Percentiles rank a stretch among this genome's conserved stretches.
phyloP scores from a whole-genome alignment of 768 basidiomycete species.

The Cyclocybe aegerita region DNA sequence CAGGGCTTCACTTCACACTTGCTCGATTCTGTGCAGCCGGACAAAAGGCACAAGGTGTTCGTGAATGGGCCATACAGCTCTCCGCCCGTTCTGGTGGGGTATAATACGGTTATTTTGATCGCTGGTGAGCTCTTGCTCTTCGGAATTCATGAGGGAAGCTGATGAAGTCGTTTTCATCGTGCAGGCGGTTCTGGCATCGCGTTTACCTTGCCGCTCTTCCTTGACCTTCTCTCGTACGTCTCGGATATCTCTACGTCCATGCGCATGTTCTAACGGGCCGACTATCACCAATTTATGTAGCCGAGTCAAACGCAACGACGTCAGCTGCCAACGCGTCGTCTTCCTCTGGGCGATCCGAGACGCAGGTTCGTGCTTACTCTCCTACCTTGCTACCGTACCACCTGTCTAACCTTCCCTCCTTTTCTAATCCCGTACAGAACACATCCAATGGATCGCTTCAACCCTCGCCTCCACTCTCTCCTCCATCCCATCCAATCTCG shows the following conservation, averaged over 20 bases:
- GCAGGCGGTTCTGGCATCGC: slow-evolving; percentile 51
- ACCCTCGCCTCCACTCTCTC: slow-evolving; percentile 28
- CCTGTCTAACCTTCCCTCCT: neutral
- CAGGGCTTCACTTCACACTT: slow-evolving; percentile 60
- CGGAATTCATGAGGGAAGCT: neutral
- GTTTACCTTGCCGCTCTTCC: slow-evolving; percentile 43
- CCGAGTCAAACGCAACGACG: slow-evolving; percentile 21
- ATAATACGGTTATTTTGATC: slow-evolving; percentile 38
- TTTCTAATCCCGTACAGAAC: slow-evolving; percentile 18
- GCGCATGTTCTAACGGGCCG: neutral
- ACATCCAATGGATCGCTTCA: slow-evolving; percentile 43
- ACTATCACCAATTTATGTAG: slow-evolving; percentile 14
- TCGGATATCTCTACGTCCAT: neutral
- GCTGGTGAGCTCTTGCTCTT: slow-evolving; percentile 29
- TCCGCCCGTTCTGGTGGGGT: slow-evolving; percentile 33
- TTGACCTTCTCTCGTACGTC: slow-evolving; percentile 40
- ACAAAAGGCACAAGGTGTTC: slow-evolving; percentile 37
- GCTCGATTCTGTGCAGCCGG: slow-evolving; percentile 25
- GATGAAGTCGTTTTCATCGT: neutral
- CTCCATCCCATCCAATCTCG: no score
- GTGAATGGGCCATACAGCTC: slow-evolving; percentile 54
- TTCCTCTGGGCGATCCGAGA: slow-evolving; percentile 49
- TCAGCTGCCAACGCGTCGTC: slow-evolving; percentile 28
- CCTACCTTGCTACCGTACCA: neutral
- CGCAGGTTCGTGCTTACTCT: slow-evolving; percentile 23